Percentiles rank a stretch among this genome's conserved stretches.
These are phyloP conservation scores for Immersiella caudata DNA, from an alignment of 495 filamentous ascomycete species.

Conservation along the genomic window DNA sequence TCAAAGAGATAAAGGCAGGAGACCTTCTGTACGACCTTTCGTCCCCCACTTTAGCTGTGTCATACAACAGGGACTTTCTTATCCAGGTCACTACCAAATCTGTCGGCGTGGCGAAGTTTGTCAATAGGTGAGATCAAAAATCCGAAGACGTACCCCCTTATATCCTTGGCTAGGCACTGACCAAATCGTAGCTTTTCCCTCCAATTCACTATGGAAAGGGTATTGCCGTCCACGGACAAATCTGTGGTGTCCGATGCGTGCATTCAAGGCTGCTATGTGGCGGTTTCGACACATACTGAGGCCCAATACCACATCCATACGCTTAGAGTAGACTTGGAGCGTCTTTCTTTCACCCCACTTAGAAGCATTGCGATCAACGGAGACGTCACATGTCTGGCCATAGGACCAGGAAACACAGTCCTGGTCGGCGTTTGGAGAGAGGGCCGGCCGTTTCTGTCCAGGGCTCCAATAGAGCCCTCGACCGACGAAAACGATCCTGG, in stretches of 20 bases:
- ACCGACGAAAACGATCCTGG: neutral
- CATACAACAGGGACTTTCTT: conserved; percentile 35
- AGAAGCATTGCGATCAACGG: conserved; percentile 37
- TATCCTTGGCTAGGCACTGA: neutral
- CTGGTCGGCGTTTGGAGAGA: conserved; percentile 38
- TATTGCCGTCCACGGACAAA: neutral
- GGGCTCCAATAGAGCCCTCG: conserved; percentile 24
- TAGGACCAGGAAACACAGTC: conserved; percentile 30
- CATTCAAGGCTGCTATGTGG: neutral
- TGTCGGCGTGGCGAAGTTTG: conserved; percentile 39
- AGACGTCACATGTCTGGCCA: conserved; percentile 46
- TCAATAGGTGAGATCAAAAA: conserved; percentile 20
- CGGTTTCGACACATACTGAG: neutral
- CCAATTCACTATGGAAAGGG: neutral
- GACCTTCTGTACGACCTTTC: conserved; percentile 51
- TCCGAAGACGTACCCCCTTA: neutral
- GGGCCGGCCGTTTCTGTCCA: conserved; percentile 31
- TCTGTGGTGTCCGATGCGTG: neutral
- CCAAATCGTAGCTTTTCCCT: neutral
- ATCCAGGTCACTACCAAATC: conserved; percentile 62
- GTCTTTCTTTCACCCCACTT: conserved; percentile 24
- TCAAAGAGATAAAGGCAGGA: conserved; percentile 40
- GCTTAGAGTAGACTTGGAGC: conserved; percentile 29
- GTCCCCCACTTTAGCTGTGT: conserved; percentile 60
- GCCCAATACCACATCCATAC: conserved; percentile 37